Percentiles rank a stretch among this genome's conserved stretches.
phyloP scores from a whole-genome alignment of 2,329 filamentous ascomycete genomes.

The Triangularia verruculosa region DNA sequence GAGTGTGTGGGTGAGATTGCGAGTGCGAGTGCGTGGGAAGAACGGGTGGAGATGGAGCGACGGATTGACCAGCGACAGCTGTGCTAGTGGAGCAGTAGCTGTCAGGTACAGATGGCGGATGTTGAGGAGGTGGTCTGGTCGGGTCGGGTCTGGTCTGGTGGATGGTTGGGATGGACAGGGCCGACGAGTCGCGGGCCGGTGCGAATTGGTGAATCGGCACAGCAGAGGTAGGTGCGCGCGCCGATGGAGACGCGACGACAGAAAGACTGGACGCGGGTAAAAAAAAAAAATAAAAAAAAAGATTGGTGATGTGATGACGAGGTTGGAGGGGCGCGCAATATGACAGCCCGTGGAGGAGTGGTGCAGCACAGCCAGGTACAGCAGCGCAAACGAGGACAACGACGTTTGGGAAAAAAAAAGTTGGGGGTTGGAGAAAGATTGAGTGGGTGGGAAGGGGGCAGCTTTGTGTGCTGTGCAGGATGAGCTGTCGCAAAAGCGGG shows the following conservation, averaged over 20 bases:
- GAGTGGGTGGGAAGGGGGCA: conserved; percentile 22
- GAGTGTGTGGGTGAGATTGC: conserved; percentile 25
- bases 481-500: conserved; percentile 19
- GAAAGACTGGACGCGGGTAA: not conserved
- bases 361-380: conserved; percentile 24
- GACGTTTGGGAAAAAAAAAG: conserved; percentile 27
- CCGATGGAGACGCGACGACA: conserved; percentile 14
- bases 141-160: not conserved
- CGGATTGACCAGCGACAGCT: conserved; percentile 16
- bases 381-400: conserved; percentile 23
- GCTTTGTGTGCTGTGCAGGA: conserved; percentile 21
- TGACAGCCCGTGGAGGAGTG: conserved; percentile 26
- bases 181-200: conserved; percentile 6
- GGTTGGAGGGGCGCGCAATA: conserved; percentile 23
- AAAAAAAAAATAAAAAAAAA: conserved; percentile 10
- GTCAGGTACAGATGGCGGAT: conserved; percentile 16
- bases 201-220: not conserved
- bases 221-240: not conserved
- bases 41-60: conserved; percentile 24
- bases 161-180: conserved; percentile 5
- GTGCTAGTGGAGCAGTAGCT: conserved; percentile 19
- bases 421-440: conserved; percentile 31
- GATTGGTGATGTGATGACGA: conserved; percentile 23
- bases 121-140: not conserved
- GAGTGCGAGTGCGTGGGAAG: conserved; percentile 12